Evolutionary conservation across 805 yeast species (phyloP).

Genomic region (Ogataea pignaliae): DNA sequence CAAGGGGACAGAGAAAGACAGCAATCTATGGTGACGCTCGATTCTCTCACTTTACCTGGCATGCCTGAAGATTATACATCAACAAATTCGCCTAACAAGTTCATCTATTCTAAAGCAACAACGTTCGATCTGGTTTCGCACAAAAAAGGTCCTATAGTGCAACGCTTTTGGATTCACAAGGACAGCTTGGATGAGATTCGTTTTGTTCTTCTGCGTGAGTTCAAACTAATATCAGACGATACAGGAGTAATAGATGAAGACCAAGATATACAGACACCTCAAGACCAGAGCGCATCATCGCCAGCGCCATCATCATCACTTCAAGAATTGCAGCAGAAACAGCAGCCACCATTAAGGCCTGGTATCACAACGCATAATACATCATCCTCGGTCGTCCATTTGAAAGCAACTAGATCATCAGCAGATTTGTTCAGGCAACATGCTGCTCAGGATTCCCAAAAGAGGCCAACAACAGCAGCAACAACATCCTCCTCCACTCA

Average conservation of each 20-base stretch:
- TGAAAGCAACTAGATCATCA: slow-evolving; percentile 18
- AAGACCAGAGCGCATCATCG: neutral
- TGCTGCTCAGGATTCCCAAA: neutral
- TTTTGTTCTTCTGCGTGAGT: slow-evolving; percentile 40
- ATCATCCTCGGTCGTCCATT: neutral
- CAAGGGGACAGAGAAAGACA: slow-evolving; percentile 2
- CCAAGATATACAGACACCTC: slow-evolving; percentile 3
- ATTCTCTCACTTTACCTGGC: slow-evolving; percentile 18
- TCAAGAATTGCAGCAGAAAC: too few relatives aligned
- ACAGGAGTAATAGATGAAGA: slow-evolving; percentile 21
- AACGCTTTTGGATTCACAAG: slow-evolving; percentile 51
- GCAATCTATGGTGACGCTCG: slow-evolving; percentile 17
- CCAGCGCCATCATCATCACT: neutral
- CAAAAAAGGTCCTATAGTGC: slow-evolving; percentile 33
- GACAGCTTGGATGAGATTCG: slow-evolving; percentile 55
- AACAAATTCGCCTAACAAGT: slow-evolving; percentile 2
- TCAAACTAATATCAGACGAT: slow-evolving; percentile 34
- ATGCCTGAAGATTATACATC: slow-evolving; percentile 1
- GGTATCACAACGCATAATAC: too few relatives aligned
- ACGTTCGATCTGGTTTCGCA: slow-evolving; percentile 34
- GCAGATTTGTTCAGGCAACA: slow-evolving; percentile 4
- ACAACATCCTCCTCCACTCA: neutral
- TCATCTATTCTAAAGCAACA: slow-evolving; percentile 20
- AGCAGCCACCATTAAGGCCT: too few relatives aligned
- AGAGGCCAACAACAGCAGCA: too few relatives aligned